Conservation (phyloP, 495 filamentous ascomycete species). For the Aspergillus biplanus region DNA sequence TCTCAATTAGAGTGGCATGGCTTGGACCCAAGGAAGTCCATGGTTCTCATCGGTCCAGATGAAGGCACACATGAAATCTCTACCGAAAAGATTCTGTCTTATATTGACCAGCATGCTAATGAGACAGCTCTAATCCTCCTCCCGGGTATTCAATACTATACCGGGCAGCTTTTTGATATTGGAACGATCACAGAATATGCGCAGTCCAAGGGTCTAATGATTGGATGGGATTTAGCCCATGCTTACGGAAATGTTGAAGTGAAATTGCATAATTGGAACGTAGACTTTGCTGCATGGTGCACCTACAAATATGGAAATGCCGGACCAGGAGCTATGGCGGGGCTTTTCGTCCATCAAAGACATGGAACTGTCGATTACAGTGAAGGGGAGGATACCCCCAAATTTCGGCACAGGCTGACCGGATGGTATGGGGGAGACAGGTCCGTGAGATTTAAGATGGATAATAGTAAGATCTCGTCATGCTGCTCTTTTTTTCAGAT, state of each 20-base stretch:
- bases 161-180: constrained; percentile 88
- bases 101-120: constrained; percentile 74
- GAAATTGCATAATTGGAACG: constrained; percentile 86
- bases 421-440: constrained; percentile 95
- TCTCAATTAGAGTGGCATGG: constrained; percentile 83
- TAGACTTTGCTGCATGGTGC: constrained; percentile 95
- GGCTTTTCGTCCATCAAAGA: constrained; percentile 81
- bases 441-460: constrained; percentile 76
- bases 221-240: constrained; percentile 96
- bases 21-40: constrained; percentile 66
- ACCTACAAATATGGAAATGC: constrained; percentile 95
- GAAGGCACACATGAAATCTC: constrained; percentile 54
- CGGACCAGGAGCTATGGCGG: constrained; percentile 85
- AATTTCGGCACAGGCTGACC: constrained; percentile 63
- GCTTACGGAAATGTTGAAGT: constrained; percentile 89
- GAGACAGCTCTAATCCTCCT: constrained; percentile 81
- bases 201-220: constrained; percentile 70
- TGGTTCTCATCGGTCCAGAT: constrained; percentile 75
- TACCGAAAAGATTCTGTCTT: constrained; percentile 72
- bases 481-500: background rate
- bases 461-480: constrained; percentile 52
- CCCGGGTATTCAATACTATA: constrained; percentile 95
- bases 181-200: constrained; percentile 81
- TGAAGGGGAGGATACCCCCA: constrained; percentile 43
- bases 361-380: constrained; percentile 61